These are phyloP conservation scores for Tieghemiomyces parasiticus DNA, from an alignment of 192 early-diverging fungal species.

Conservation along the genomic window DNA sequence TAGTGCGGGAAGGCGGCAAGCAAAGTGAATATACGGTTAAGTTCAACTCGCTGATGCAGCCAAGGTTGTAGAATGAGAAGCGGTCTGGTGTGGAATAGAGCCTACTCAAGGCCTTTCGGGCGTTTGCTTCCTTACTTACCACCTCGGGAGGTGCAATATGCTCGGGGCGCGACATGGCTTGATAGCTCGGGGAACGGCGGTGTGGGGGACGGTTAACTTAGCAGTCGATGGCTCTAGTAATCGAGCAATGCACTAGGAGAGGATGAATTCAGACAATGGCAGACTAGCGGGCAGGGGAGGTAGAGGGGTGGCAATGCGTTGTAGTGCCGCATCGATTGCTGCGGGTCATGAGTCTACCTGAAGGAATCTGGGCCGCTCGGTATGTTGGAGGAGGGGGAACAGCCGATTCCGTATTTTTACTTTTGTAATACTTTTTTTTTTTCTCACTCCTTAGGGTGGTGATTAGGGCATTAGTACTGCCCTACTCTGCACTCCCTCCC, in stretches of 20 bases:
- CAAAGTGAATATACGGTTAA: neutral
- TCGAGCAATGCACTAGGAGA: neutral
- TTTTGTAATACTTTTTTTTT: no score
- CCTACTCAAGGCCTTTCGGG: neutral
- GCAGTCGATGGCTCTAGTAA: neutral
- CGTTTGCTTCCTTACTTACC: no score
- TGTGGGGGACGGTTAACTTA: neutral
- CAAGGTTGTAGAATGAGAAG: neutral
- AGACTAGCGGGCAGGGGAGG: neutral
- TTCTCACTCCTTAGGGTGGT: no score
- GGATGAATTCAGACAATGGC: neutral
- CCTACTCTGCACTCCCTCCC: no score
- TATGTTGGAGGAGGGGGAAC: no score
- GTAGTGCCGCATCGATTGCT: neutral
- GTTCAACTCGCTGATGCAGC: neutral
- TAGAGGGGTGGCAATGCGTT: neutral
- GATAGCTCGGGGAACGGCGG: no score
- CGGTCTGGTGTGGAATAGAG: neutral
- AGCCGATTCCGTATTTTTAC: no score
- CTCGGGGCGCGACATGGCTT: conserved; percentile 80
- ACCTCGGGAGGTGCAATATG: conserved; percentile 95
- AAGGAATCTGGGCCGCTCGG: no score
- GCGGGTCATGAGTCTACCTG: neutral
- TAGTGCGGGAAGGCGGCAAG: neutral
- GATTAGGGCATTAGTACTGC: no score